Conservation (phyloP, 2,329 filamentous ascomycete species). For the Fusarium virguliforme region DNA sequence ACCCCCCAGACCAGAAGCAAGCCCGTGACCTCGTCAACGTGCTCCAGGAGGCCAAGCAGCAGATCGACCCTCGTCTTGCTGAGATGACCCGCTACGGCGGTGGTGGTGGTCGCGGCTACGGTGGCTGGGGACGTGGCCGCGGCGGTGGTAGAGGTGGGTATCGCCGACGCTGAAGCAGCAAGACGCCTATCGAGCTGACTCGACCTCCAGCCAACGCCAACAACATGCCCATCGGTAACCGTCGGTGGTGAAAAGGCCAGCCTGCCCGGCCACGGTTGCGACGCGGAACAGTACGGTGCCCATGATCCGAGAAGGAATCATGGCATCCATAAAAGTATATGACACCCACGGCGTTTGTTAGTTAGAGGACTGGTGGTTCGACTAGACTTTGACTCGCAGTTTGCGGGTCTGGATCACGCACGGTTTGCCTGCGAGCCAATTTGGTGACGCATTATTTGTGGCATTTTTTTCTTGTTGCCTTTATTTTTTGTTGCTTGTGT, state of each 20-base stretch:
- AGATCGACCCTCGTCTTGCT: slow-evolving; percentile 93
- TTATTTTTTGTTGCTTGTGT: slow-evolving; percentile 30
- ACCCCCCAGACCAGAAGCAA: slow-evolving; percentile 84
- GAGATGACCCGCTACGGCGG: slow-evolving; percentile 97
- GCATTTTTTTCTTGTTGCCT: slow-evolving; percentile 16
- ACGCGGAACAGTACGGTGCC: slow-evolving; percentile 33
- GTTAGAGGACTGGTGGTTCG: slow-evolving; percentile 51
- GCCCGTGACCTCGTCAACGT: slow-evolving; percentile 96
- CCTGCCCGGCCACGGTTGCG: slow-evolving; percentile 25
- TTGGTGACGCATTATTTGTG: slow-evolving; percentile 43
- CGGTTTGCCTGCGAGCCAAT: slow-evolving; percentile 47
- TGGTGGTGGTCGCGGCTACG: slow-evolving; percentile 81
- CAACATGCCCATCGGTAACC: slow-evolving; percentile 65
- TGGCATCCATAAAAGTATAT: slow-evolving; percentile 48
- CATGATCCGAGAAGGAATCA: slow-evolving; percentile 1
- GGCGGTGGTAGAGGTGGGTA: slow-evolving; percentile 69
- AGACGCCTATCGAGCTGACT: slow-evolving; percentile 57
- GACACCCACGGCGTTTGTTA: slow-evolving; percentile 53
- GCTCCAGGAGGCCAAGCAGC: slow-evolving; percentile 96
- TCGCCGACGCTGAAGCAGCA: slow-evolving; percentile 55
- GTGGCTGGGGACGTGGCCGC: slow-evolving; percentile 80
- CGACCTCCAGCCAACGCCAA: slow-evolving; percentile 64
- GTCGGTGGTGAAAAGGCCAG: slow-evolving; percentile 64
- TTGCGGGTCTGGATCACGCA: slow-evolving; percentile 49
- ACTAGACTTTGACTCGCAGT: slow-evolving; percentile 50